Percentiles rank a stretch among this genome's conserved stretches.
Evolutionary conservation across 2,329 filamentous ascomycete species (phyloP).

Genomic region (Colletotrichum cereale): DNA sequence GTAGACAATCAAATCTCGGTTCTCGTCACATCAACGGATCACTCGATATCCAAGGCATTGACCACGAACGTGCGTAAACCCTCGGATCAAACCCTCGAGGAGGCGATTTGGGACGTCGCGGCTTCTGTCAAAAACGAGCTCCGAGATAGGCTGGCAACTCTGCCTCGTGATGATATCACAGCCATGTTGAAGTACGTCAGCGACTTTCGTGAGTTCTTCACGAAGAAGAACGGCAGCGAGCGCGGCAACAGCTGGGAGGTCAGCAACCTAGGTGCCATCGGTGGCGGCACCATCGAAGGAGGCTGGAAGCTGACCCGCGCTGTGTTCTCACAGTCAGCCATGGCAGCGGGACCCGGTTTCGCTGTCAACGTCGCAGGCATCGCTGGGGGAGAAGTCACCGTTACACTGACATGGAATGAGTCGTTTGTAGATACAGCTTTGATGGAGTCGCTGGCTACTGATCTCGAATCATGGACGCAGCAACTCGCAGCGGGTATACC

Average conservation of each 20-base stretch:
- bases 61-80: constrained; percentile 46
- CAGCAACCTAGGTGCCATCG: constrained; percentile 64
- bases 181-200: constrained; percentile 57
- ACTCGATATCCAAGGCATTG: constrained; percentile 46
- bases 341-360: constrained; percentile 57
- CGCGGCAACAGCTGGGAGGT: constrained; percentile 62
- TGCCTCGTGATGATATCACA: constrained; percentile 58
- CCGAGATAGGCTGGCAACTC: constrained; percentile 46
- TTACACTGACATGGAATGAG: constrained; percentile 64
- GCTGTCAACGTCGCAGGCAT: constrained; percentile 62
- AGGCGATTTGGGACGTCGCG: constrained; percentile 59
- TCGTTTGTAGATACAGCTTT: constrained; percentile 55
- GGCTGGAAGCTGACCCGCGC: constrained; percentile 56
- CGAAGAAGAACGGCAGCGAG: constrained; percentile 55
- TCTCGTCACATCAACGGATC: constrained; percentile 53
- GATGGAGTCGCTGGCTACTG: constrained; percentile 52
- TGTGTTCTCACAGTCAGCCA: constrained; percentile 64
- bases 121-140: constrained; percentile 51
- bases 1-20: constrained; percentile 52
- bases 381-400: constrained; percentile 52
- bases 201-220: constrained; percentile 59
- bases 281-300: constrained; percentile 33
- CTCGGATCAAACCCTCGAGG: constrained; percentile 41
- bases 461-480: constrained; percentile 50
- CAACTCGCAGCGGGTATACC: constrained; percentile 42